Base-by-base conservation (phyloP, 2,329 filamentous ascomycete genomes). In the Colletotrichum liriopes region DNA sequence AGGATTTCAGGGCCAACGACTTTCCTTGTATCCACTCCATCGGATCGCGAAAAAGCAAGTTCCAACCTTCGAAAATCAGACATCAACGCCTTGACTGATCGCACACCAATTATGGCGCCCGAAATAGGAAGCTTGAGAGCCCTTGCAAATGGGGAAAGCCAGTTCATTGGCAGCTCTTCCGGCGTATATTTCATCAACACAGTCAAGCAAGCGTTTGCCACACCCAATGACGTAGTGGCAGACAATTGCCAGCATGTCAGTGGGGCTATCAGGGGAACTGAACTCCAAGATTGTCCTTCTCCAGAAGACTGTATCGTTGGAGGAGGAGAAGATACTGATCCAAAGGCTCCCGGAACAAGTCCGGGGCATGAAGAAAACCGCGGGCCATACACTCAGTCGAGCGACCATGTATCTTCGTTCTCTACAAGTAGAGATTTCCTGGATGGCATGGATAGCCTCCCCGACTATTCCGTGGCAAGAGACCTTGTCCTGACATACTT, bases 181-280 rank as follows among this genome's bases (percentile, higher is more conserved):
- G 86, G 87, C 4, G 84, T 88, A 55, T 88, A 85, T 77, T 88
- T 88, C 77, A 82, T 86, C 75, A 87, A 88, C 70, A 88, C 86
- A 1, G 87, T 88, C 67, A 84, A 84, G 52, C 82, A 83, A 41
- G 85, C 86, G n/a, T 88, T 88, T 76, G 83, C 83, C 7, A 77
- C 78, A 26, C 78, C 80, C 8, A 29, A 54, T 20, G 52, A 39
- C 8, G 2, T 20, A 70, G 72, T 5, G 68, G 49, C 26, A 37
- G 63, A 43, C 77, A 80, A 64, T 76, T 79, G 20, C 1, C 49
- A 54, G 32, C 32, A n/a, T 20, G 16, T 39, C 32, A 20, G 18
- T 23, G 23, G 3, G 29, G 6, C 4, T 32, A 1, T 32, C 2
- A 54, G 8, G 14, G 23, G 5, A 11, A 16, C 35, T 6, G n/a